These are phyloP conservation scores for Globisporangium nunn DNA, from an alignment of 352 stramenopile genomes.

Conservation along the genomic window DNA sequence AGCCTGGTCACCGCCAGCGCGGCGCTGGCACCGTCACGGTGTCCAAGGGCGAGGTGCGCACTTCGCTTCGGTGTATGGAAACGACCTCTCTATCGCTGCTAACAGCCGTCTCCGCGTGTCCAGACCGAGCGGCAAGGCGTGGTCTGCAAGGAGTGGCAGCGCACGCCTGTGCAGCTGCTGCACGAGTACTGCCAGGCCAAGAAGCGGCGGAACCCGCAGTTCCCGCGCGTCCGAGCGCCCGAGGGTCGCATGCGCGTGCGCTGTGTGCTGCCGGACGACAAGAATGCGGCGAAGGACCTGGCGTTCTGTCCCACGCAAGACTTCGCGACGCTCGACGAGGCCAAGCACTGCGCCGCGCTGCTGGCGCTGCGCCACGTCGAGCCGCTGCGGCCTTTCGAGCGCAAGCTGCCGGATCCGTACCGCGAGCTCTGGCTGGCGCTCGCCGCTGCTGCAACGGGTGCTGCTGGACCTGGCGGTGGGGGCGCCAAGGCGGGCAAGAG, in stretches of 20 bases:
- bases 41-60: constrained; percentile 60
- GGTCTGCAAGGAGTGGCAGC: constrained; percentile 91
- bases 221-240: constrained; percentile 37
- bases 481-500: constrained; percentile 11
- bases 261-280: constrained; percentile 90
- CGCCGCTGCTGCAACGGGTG: constrained; percentile 1
- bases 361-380: constrained; percentile 94
- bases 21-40: constrained; percentile 85
- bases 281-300: constrained; percentile 92
- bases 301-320: constrained; percentile 87
- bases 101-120: too few relatives aligned
- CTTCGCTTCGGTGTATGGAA: neutral
- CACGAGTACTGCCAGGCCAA: constrained; percentile 91
- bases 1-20: constrained; percentile 74
- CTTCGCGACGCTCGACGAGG: constrained; percentile 77
- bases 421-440: constrained; percentile 87
- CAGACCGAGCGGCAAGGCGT: constrained; percentile 75
- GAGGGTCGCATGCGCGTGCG: constrained; percentile 39
- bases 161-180: constrained; percentile 91
- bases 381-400: constrained; percentile 88
- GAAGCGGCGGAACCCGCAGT: constrained; percentile 80
- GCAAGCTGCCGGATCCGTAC: constrained; percentile 96
- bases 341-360: constrained; percentile 90
- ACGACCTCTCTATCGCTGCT: neutral
- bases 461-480: too few relatives aligned